Evolutionary conservation across 257 asterid genomes (phyloP).

Genomic region (Solanum chiquidenum): DNA sequence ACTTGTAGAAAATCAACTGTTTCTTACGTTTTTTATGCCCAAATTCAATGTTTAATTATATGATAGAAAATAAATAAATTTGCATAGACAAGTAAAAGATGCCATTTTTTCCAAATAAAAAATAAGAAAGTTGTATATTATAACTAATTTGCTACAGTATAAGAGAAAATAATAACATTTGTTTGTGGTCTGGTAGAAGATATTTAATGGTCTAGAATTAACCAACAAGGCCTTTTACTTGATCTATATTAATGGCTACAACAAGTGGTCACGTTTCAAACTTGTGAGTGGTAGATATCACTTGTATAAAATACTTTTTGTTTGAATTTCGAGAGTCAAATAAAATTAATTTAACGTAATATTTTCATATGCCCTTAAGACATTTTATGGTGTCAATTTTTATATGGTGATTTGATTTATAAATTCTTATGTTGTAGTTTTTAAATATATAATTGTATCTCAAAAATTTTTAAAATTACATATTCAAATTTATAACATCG

Average conservation of each 20-base stretch:
- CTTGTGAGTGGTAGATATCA: neutral
- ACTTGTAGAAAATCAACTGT: neutral
- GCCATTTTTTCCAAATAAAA: neutral
- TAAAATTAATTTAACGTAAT: neutral
- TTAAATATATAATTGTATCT: neutral
- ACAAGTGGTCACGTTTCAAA: neutral
- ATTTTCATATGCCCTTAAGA: neutral
- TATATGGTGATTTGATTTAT: neutral
- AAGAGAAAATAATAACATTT: neutral
- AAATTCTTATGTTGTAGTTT: neutral
- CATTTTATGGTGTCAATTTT: neutral
- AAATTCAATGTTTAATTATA: neutral
- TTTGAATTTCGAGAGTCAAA: neutral
- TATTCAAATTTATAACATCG: neutral
- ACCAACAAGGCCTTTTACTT: conserved; percentile 4
- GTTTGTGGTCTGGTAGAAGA: neutral
- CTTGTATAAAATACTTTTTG: neutral
- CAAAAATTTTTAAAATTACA: neutral
- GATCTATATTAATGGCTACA: neutral
- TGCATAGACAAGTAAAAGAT: neutral
- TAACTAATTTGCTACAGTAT: neutral
- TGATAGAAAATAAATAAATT: neutral
- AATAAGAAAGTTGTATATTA: neutral
- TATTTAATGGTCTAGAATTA: neutral
- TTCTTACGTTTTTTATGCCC: neutral